Base-by-base conservation (phyloP, 2,329 filamentous ascomycete species). In the Thyridium curvatum region DNA sequence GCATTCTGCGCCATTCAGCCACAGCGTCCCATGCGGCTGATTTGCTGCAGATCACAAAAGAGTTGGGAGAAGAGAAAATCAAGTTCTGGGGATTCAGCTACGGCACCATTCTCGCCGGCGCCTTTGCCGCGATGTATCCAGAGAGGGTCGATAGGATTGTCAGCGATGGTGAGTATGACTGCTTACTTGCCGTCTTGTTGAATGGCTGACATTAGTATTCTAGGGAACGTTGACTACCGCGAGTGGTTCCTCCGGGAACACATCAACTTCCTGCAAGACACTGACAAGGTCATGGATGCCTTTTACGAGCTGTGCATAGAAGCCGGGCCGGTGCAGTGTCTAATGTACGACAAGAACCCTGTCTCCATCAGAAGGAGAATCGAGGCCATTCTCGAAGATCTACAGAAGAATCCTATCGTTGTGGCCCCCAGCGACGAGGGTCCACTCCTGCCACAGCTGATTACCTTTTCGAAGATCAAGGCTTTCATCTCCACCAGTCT, bases 71-170 rank as follows among this genome's bases (percentile, higher is more conserved):
- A 38, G 51, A 59, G 4, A 66, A 61, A 52, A 55, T 73, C 7
- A 61, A 58, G 33, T 76, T 73, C 49, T 76, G 71, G 71, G 73
- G 72, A 1, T 68, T 74, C 41, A 74, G 70, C 45, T 77, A 77
- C 44, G 72, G 72, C 9, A 73, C 71, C 8, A 50, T 74, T 3
- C 58, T 77, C 0, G 73, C 72, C 4, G 68, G 65, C 12, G 66
- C 66, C 0, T 74, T 75, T 49, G 72, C 72, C 3, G 61, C 68
- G 3, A 60, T 76, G 56, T 75, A 65, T 39, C 72, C 72, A 2
- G 67, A 74, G 18, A 60, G 60, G 33, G 64, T 77, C 1, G 69
- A 67, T 32, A 59, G 71, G 12, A 52, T 77, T 8, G 65, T 74
- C 3, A 68, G 70, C 39, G 73, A 77, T 43, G 70, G 68, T 66